Conservation (phyloP, 176 grass and related monocot species). For the Carex myosuroides region DNA sequence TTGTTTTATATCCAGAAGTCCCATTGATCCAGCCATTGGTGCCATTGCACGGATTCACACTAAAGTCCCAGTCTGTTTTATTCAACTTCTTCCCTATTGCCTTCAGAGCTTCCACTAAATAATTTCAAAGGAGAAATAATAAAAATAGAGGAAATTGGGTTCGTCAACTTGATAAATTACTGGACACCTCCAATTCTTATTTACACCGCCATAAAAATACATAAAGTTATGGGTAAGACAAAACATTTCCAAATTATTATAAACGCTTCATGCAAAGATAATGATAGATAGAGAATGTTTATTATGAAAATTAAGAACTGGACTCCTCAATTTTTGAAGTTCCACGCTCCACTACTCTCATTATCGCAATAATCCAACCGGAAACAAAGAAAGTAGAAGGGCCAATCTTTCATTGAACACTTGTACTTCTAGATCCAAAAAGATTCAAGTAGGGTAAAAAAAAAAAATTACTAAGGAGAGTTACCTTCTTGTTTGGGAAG, state of each 20-base stretch:
- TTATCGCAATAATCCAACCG: not conserved
- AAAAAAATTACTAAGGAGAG: not conserved
- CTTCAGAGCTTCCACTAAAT: conserved; percentile 68
- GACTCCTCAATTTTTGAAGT: not conserved
- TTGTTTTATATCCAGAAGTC: conserved; percentile 1
- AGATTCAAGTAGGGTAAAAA: not conserved
- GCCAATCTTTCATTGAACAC: not conserved
- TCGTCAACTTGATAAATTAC: not conserved
- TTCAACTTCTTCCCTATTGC: conserved; percentile 51
- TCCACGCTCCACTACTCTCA: not conserved
- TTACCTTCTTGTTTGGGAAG: conserved; percentile 60
- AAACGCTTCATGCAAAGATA: not conserved
- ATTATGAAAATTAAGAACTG: not conserved
- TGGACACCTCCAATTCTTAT: not conserved
- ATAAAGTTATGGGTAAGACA: not conserved
- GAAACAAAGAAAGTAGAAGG: not conserved
- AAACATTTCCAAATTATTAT: not conserved
- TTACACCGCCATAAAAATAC: not conserved
- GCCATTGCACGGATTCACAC: conserved; percentile 45
- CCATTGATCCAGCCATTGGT: conserved; percentile 38
- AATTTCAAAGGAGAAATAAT: conserved; percentile 20
- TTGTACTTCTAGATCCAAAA: not conserved
- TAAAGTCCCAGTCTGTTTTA: conserved; percentile 72
- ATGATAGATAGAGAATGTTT: not conserved
- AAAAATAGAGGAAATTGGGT: not conserved